phyloP scores from a whole-genome alignment of 352 stramenopile species.

The Phytophthora pistaciae region DNA sequence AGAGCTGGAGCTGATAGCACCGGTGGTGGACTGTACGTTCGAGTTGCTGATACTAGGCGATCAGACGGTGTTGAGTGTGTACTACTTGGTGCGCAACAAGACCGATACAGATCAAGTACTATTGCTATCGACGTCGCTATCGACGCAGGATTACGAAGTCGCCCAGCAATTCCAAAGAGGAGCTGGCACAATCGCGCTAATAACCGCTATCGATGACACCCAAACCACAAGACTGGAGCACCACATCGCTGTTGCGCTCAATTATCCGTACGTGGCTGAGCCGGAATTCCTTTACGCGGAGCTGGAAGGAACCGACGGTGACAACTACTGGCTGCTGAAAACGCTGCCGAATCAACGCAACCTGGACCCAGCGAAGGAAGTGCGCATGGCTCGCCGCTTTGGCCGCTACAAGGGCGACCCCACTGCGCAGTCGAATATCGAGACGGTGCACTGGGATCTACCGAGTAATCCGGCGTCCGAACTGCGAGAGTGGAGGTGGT shows the following conservation, averaged over 20 bases:
- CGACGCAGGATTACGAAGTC: slow-evolving; percentile 37
- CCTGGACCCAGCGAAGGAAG: slow-evolving; percentile 23
- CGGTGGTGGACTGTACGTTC: slow-evolving; percentile 51
- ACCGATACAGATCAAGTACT: slow-evolving; percentile 27
- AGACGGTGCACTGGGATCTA: slow-evolving; percentile 35
- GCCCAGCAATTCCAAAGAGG: slow-evolving; percentile 24
- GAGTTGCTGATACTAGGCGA: slow-evolving; percentile 21
- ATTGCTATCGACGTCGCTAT: slow-evolving; percentile 34
- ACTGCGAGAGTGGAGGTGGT: slow-evolving; percentile 36
- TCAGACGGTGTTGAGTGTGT: slow-evolving; percentile 22
- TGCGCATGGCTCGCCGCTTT: slow-evolving; percentile 38
- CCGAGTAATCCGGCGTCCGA: slow-evolving; percentile 21
- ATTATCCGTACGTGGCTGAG: slow-evolving; percentile 38
- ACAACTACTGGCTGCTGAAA: slow-evolving; percentile 33
- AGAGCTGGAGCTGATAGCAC: slow-evolving; percentile 42
- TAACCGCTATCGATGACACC: slow-evolving; percentile 36
- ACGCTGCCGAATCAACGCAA: slow-evolving; percentile 20
- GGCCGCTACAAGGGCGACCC: slow-evolving; percentile 41
- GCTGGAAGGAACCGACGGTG: slow-evolving; percentile 12
- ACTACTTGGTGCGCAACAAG: slow-evolving; percentile 34
- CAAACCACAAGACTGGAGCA: slow-evolving; percentile 20
- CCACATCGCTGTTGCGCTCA: slow-evolving; percentile 31
- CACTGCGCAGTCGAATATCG: slow-evolving; percentile 51
- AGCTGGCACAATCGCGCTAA: slow-evolving; percentile 19
- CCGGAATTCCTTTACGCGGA: slow-evolving; percentile 28